phyloP scores from a whole-genome alignment of 257 asterid genomes.

The Plantago elongata region DNA sequence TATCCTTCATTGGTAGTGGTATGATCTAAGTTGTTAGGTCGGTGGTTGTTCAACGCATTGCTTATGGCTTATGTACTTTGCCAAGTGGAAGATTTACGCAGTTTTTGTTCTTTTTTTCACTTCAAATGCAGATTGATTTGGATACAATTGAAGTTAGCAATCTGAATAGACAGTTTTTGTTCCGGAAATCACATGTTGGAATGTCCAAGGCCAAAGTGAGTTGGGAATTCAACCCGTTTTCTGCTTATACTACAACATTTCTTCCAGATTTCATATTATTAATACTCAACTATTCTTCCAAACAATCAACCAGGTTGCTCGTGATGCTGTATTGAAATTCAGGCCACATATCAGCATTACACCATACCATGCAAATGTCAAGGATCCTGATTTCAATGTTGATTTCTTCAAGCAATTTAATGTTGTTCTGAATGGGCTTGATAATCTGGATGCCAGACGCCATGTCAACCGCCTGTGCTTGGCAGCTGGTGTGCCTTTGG shows the following conservation, averaged over 20 bases:
- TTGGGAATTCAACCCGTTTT: constrained; percentile 11
- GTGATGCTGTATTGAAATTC: constrained; percentile 90
- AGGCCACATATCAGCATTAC: constrained; percentile 82
- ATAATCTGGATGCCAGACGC: constrained; percentile 95
- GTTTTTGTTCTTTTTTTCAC: constrained; percentile 10
- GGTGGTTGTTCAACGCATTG: too few species aligned
- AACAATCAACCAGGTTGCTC: constrained; percentile 73
- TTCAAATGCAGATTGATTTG: constrained; percentile 82
- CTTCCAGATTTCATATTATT: constrained; percentile 9
- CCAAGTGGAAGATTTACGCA: too few species aligned
- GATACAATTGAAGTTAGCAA: constrained; percentile 99
- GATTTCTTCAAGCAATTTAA: constrained; percentile 84
- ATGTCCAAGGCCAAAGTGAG: constrained; percentile 95
- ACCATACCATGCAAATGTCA: constrained; percentile 90
- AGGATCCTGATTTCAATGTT: constrained; percentile 83
- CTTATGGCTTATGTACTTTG: too few species aligned
- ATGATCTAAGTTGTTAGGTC: too few species aligned
- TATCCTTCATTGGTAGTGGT: too few species aligned
- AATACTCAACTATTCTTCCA: constrained; percentile 16
- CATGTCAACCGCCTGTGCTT: constrained; percentile 98
- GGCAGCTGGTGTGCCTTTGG: constrained; percentile 91
- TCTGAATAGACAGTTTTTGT: constrained; percentile 92
- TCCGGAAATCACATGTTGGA: constrained; percentile 94
- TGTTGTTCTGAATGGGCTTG: constrained; percentile 95
- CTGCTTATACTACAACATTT: constrained; percentile 11